phyloP scores from a whole-genome alignment of 2,329 filamentous ascomycete species.

The Calonectria naviculata region DNA sequence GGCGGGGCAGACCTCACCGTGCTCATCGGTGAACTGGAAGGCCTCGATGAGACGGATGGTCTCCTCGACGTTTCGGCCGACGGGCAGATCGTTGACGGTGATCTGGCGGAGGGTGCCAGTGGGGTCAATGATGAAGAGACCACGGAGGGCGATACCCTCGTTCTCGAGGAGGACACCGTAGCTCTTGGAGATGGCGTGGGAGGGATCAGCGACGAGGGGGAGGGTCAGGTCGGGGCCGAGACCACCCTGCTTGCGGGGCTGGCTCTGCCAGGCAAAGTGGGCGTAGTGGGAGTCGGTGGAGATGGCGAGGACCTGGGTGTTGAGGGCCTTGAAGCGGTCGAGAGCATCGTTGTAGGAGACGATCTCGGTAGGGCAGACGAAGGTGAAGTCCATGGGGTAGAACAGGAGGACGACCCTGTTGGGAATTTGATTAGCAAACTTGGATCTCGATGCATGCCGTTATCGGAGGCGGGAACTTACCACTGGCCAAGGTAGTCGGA shows the following conservation, averaged over 20 bases:
- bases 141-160: constrained; percentile 71
- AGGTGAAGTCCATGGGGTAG: constrained; percentile 76
- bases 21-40: constrained; percentile 87
- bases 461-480: constrained; percentile 41
- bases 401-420: constrained; percentile 72
- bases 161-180: constrained; percentile 75
- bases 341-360: constrained; percentile 72
- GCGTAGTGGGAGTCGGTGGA: constrained; percentile 71
- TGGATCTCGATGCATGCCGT: neutral
- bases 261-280: constrained; percentile 68
- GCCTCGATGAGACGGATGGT: constrained; percentile 74
- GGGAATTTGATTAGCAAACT: neutral
- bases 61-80: constrained; percentile 73
- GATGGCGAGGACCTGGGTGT: constrained; percentile 69
- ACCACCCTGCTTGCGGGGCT: constrained; percentile 69
- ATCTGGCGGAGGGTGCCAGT: constrained; percentile 71
- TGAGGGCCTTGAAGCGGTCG: constrained; percentile 68
- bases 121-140: constrained; percentile 75
- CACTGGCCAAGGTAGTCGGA: constrained; percentile 60
- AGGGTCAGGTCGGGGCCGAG: constrained; percentile 69
- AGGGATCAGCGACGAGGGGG: constrained; percentile 72
- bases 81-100: constrained; percentile 73
- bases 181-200: constrained; percentile 67
- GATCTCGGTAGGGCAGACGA: constrained; percentile 75
- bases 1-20: constrained; percentile 77